phyloP scores from a whole-genome alignment of 2,329 filamentous ascomycete genomes.

The Ascochyta rabiei region DNA sequence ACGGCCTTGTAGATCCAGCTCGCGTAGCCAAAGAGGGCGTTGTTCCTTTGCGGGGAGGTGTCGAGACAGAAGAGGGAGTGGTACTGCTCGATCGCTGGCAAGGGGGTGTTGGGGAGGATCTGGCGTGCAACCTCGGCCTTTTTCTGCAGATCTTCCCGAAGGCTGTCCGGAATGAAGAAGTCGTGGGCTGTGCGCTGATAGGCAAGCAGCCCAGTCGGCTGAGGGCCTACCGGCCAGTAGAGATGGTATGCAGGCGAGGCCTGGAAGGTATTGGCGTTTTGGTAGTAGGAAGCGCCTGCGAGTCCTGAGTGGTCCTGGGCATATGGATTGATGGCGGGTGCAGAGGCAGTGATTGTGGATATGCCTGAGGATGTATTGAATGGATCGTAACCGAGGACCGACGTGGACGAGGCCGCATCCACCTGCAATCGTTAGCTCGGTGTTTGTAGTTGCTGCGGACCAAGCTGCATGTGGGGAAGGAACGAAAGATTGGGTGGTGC shows the following conservation, averaged over 20 bases:
- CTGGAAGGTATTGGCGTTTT: slow-evolving; percentile 61
- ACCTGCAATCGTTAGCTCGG: slow-evolving; percentile 27
- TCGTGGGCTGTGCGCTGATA: slow-evolving; percentile 90
- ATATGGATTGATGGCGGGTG: slow-evolving; percentile 67
- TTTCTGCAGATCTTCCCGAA: slow-evolving; percentile 87
- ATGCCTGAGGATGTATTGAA: slow-evolving; percentile 49
- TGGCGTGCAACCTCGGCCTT: slow-evolving; percentile 86
- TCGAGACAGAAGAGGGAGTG: slow-evolving; percentile 92
- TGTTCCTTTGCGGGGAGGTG: slow-evolving; percentile 77
- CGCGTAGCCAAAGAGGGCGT: slow-evolving; percentile 80
- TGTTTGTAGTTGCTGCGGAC: background rate
- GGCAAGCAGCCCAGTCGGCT: slow-evolving; percentile 77
- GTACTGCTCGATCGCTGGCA: slow-evolving; percentile 83
- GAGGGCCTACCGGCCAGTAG: slow-evolving; percentile 85
- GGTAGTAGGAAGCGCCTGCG: slow-evolving; percentile 69
- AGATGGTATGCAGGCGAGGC: slow-evolving; percentile 74
- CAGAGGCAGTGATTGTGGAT: slow-evolving; percentile 41
- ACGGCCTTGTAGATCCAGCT: slow-evolving; percentile 97
- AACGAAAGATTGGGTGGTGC: background rate
- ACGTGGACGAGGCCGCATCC: slow-evolving; percentile 40
- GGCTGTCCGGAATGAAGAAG: slow-evolving; percentile 86
- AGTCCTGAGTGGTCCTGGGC: slow-evolving; percentile 71
- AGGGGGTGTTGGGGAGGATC: slow-evolving; percentile 77
- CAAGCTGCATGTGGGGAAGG: background rate
- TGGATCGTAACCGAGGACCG: slow-evolving; percentile 51